Evolutionary conservation across 164 flowering plant species (phyloP).

Genomic region (Magnolia sinica): DNA sequence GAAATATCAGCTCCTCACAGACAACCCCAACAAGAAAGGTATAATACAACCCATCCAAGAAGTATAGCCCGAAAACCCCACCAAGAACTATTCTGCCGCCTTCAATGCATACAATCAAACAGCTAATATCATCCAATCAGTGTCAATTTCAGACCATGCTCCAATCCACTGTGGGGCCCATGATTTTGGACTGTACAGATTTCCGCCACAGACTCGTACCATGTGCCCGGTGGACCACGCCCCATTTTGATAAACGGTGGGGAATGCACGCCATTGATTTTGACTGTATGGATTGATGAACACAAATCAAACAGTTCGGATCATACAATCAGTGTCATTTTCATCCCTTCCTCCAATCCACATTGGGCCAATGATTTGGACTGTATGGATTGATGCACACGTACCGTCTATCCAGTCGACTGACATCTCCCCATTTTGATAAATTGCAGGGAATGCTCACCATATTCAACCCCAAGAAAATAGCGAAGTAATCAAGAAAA

Average conservation of each 20-base stretch:
- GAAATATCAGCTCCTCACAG: no score
- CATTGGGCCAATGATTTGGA: no score
- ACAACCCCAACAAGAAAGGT: not conserved
- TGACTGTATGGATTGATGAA: no score
- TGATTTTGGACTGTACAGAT: no score
- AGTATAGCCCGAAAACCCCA: not conserved
- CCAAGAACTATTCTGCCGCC: not conserved
- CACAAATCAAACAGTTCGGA: no score
- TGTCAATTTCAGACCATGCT: not conserved
- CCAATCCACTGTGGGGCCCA: not conserved
- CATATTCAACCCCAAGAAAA: not conserved
- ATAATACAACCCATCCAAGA: not conserved
- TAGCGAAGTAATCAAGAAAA: not conserved
- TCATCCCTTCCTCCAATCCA: no score
- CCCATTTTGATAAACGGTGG: not conserved
- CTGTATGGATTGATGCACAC: not conserved
- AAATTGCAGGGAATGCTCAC: not conserved
- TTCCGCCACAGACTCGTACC: no score
- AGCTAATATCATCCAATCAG: not conserved
- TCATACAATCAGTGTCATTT: no score
- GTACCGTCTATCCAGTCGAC: not conserved
- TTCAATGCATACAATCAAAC: not conserved
- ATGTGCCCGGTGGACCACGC: not conserved
- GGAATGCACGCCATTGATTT: not conserved
- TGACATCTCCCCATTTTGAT: not conserved